Conservation (phyloP, 2,329 filamentous ascomycete genomes). For the Cryphonectria radicalis region DNA sequence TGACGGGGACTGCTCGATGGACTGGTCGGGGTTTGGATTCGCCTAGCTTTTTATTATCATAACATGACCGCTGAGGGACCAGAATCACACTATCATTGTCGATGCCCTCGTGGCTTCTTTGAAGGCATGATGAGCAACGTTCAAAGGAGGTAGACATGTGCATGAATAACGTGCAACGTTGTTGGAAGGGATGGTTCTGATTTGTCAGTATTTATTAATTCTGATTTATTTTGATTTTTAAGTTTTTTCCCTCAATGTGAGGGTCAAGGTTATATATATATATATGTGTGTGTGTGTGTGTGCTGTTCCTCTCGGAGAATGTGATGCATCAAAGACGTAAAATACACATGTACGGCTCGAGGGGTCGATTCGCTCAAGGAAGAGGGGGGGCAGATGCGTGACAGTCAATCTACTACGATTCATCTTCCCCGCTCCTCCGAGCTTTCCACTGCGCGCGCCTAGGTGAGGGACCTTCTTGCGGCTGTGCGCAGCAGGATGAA, state of each 20-base stretch:
- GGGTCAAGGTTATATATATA: neutral
- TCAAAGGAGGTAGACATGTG: conserved; percentile 7
- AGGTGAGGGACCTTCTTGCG: neutral
- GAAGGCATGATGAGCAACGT: neutral
- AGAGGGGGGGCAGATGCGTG: neutral
- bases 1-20: neutral
- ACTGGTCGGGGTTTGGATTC: neutral
- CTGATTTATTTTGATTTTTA: neutral
- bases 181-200: neutral
- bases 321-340: neutral
- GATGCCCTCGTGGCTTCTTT: neutral
- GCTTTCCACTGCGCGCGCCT: neutral
- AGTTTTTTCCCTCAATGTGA: neutral
- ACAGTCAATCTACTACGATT: neutral
- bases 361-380: neutral
- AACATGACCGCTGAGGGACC: neutral
- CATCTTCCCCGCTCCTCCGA: neutral
- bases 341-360: neutral
- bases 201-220: neutral
- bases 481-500: neutral
- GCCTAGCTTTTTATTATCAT: neutral
- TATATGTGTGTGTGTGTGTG: no score
- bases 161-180: neutral
- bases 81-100: neutral
- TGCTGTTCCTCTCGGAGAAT: neutral